Conservation (phyloP, 331 rosid genomes). For the Acacia pycnantha region DNA sequence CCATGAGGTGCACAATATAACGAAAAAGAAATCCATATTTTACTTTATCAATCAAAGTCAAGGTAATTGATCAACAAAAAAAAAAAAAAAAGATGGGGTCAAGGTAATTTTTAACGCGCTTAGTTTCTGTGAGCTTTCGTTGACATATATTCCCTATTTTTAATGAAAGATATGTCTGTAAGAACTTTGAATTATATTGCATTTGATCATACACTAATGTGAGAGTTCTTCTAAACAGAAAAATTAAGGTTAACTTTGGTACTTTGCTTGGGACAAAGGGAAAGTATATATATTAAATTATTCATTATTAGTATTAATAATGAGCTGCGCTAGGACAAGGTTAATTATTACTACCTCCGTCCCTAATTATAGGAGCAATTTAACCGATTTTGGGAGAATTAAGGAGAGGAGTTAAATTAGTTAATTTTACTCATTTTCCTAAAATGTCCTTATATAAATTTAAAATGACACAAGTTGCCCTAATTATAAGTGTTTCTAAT, state of each 20-base stretch:
- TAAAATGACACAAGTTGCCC: too few species aligned
- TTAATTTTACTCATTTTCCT: too few species aligned
- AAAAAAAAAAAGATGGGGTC: not conserved
- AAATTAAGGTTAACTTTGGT: not conserved
- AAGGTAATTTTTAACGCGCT: not conserved
- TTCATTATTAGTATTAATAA: not conserved
- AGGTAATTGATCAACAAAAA: not conserved
- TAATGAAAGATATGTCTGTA: not conserved
- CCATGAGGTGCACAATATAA: not conserved
- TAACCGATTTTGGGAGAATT: too few species aligned
- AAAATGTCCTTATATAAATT: too few species aligned
- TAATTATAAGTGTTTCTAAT: too few species aligned
- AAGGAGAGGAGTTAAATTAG: too few species aligned
- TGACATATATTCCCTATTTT: not conserved
- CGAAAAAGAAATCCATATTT: not conserved
- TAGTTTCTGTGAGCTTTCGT: not conserved
- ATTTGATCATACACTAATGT: not conserved
- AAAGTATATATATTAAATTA: not conserved
- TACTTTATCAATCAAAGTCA: not conserved
- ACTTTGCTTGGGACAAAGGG: not conserved
- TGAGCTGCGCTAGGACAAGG: not conserved
- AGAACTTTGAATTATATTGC: not conserved
- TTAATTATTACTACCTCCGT: not conserved
- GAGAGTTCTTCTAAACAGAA: not conserved
- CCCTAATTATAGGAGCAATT: too few species aligned